Conservation (phyloP, 192 early-diverging fungal genomes). For the Gryganskiella cystojenkinii region DNA sequence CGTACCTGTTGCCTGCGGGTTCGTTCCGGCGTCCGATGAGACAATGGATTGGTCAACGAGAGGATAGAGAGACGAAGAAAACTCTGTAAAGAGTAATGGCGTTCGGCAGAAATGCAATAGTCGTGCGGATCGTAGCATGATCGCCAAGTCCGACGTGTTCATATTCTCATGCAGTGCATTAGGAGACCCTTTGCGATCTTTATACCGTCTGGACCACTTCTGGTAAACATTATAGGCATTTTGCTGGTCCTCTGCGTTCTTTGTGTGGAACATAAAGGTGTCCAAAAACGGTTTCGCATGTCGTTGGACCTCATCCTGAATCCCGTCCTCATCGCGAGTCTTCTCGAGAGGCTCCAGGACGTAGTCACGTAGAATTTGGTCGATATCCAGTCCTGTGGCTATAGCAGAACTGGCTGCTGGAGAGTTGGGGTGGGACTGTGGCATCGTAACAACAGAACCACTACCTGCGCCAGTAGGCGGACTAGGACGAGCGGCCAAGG, state of each 20-base stretch:
- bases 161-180: slow-evolving; percentile 57
- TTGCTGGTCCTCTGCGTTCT: slow-evolving; percentile 61
- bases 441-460: background rate
- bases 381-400: slow-evolving; percentile 33
- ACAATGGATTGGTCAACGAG: background rate
- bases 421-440: slow-evolving; percentile 15
- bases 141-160: slow-evolving; percentile 56
- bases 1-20: too few species aligned
- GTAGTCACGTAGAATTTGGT: slow-evolving; percentile 48
- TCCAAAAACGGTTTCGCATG: slow-evolving; percentile 67
- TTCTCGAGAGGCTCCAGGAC: slow-evolving; percentile 37
- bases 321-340: slow-evolving; percentile 22
- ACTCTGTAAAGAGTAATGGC: slow-evolving; percentile 60
- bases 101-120: slow-evolving; percentile 71
- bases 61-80: slow-evolving; percentile 30
- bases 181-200: slow-evolving; percentile 40
- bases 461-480: slow-evolving; percentile 16
- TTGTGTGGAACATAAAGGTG: slow-evolving; percentile 56
- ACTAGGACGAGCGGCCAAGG: slow-evolving; percentile 16
- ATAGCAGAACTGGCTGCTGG: slow-evolving; percentile 1
- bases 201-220: slow-evolving; percentile 65
- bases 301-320: slow-evolving; percentile 59
- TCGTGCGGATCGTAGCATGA: slow-evolving; percentile 63
- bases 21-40: slow-evolving; percentile 1
- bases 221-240: slow-evolving; percentile 66